Conservation (phyloP, 2,329 filamentous ascomycete genomes). For the Berkeleyomyces basicola region DNA sequence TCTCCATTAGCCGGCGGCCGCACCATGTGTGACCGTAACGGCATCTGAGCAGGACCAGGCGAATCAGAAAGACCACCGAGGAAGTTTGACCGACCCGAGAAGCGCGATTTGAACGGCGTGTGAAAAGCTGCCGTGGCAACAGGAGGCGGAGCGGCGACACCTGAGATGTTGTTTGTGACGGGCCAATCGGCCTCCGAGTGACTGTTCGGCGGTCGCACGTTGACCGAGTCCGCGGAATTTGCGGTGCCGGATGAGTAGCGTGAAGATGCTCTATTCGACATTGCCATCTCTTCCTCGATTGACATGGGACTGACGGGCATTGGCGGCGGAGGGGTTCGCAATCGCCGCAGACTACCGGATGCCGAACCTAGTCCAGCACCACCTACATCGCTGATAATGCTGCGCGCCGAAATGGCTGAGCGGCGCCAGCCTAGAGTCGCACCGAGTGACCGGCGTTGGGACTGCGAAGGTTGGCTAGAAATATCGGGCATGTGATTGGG, state of each 20-base stretch:
- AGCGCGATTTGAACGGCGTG: slow-evolving; percentile 6
- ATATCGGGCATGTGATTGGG: neutral
- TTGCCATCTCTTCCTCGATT: neutral
- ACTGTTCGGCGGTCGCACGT: slow-evolving; percentile 4
- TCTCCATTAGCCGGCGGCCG: neutral
- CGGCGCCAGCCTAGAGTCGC: slow-evolving; percentile 5
- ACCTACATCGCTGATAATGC: neutral
- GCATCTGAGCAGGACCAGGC: neutral
- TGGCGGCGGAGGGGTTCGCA: neutral
- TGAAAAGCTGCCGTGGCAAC: neutral
- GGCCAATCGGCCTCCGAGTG: neutral
- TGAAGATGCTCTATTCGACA: neutral
- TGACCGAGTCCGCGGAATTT: neutral
- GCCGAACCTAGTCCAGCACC: neutral
- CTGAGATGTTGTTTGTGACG: neutral
- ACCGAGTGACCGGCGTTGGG: neutral
- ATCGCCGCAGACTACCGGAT: neutral
- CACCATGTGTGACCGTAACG: neutral
- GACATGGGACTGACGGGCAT: neutral
- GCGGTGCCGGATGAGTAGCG: neutral
- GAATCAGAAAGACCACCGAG: slow-evolving; percentile 3
- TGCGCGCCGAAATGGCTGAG: neutral
- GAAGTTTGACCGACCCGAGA: slow-evolving; percentile 7
- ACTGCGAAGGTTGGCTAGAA: neutral
- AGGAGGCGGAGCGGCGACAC: neutral